These are phyloP conservation scores for Dioscorea zingiberensis DNA, from an alignment of 106 monocot species.

Conservation along the genomic window DNA sequence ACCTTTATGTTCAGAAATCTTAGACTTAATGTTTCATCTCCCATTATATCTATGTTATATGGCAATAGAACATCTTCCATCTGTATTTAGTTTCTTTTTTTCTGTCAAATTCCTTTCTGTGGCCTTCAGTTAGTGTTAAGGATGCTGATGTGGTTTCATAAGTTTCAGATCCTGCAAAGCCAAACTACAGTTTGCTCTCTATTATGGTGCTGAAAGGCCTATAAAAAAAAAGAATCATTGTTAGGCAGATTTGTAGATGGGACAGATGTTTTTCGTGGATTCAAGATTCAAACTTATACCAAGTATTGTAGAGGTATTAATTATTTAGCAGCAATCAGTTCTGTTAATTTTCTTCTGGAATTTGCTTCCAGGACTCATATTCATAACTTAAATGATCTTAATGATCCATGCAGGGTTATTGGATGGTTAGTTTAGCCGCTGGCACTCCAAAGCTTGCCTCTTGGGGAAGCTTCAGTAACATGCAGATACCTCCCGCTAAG, in stretches of 20 bases:
- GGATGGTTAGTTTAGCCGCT: constrained; percentile 98
- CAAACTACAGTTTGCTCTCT: constrained; percentile 82
- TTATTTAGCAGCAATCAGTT: constrained; percentile 1
- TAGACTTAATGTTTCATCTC: no score
- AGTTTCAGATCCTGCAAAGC: constrained; percentile 72
- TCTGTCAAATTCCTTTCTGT: no score
- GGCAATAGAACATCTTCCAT: no score
- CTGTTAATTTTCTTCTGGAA: constrained; percentile 1
- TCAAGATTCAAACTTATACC: constrained; percentile 96
- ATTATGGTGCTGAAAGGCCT: constrained; percentile 81
- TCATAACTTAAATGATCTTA: constrained; percentile 1
- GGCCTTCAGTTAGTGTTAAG: no score
- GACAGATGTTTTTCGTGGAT: constrained; percentile 74
- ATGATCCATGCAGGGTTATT: constrained; percentile 74
- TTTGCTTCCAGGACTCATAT: neutral
- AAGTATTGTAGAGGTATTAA: constrained; percentile 73
- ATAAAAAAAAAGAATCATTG: constrained; percentile 70
- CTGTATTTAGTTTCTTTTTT: no score
- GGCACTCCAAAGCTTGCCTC: constrained; percentile 92
- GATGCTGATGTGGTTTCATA: no score
- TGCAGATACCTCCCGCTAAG: constrained; percentile 84
- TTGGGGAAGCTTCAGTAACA: constrained; percentile 91
- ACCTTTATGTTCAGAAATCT: no score
- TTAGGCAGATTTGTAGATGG: constrained; percentile 80
- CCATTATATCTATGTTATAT: no score